phyloP scores from a whole-genome alignment of 164 flowering plant genomes.

The Akebia trifoliata region DNA sequence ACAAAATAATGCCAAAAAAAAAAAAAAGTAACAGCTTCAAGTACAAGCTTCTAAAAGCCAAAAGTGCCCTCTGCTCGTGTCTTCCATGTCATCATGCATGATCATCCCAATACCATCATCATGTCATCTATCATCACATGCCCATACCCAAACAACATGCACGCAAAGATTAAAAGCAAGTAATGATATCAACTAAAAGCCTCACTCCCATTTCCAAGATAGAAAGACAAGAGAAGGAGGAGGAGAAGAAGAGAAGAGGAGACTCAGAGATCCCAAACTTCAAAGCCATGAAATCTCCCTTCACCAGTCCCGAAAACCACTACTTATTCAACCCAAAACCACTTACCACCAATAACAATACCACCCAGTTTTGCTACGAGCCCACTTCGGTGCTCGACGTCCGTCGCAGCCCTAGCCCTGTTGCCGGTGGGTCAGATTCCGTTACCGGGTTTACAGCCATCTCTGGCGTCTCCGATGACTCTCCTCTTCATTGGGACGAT shows the following conservation, averaged over 20 bases:
- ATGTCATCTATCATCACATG: conserved; percentile 10
- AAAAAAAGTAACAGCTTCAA: conserved; percentile 13
- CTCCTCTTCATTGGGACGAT: conserved; percentile 33
- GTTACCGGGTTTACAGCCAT: conserved; percentile 13
- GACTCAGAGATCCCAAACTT: not conserved
- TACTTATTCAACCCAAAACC: conserved; percentile 23
- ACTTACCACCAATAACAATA: conserved; percentile 9
- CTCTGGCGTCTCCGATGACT: conserved; percentile 21
- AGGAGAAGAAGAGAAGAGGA: not conserved
- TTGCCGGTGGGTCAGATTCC: conserved; percentile 19
- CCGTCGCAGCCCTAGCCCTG: conserved; percentile 67
- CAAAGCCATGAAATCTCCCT: conserved; percentile 43
- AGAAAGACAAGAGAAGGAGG: not conserved
- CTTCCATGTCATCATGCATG: conserved; percentile 9
- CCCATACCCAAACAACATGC: conserved; percentile 20
- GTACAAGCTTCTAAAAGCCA: conserved; percentile 19
- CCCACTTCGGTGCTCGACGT: conserved; percentile 87
- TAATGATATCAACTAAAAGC: conserved; percentile 44
- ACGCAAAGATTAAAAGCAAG: conserved; percentile 53
- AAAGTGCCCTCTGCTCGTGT: conserved; percentile 8
- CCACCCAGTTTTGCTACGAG: conserved; percentile 40
- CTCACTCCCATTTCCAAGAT: conserved; percentile 19
- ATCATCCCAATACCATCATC: conserved; percentile 1
- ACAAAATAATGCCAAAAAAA: not conserved
- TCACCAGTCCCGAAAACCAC: conserved; percentile 24